Evolutionary conservation across 176 grass and related monocot species (phyloP), one percentile per base, ranked within the genome.

Genomic region (Avena insularis): DNA sequence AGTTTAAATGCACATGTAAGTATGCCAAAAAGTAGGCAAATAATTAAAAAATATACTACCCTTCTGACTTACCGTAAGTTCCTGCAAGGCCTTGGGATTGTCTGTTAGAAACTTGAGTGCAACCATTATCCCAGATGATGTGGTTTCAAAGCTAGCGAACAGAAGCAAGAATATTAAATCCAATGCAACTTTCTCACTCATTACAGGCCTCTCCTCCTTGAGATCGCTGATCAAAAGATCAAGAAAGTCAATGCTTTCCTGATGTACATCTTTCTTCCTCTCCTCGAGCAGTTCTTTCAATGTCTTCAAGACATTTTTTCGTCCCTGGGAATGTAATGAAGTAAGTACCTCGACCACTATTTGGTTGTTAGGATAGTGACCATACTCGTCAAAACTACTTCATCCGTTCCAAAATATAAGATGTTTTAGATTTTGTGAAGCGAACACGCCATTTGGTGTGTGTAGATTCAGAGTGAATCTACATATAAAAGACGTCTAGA

Each of bases 111-210:
- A 86, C 65, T 84, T 95, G 68, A 95, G 51, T 13, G 51, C 63
- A 1, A 71, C 85, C 9, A 88, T 95, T 31, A 95, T 83, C 11
- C 60, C 82, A 16, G 88, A 87, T 9, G 93, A 85, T 1, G 93
- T 95, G 4, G 88, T 95, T 60, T 95, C 93, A 8, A 83, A 88
- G 64, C 90, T 81, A 0, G 90, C 93, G 12, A 95, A 95, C 15
- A 90, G 88, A 53, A 95, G 79, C 72, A 90, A 47, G 60, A 92
- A 95, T 45, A 92, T 6, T 49, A 95, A 29, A 43, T 95, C 79
- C 50, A 90, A 31, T 12, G 90, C 86, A 51, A 87, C 57, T 50
- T 17, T 54, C 61, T 95, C 88, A 1, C 61, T 90, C 25, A 87
- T 64, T 4, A 59, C 16, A 27, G 90, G 13, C 29, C 14, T 69